phyloP scores from a whole-genome alignment of 2,329 filamentous ascomycete species.

The Stenocarpella maydis region DNA sequence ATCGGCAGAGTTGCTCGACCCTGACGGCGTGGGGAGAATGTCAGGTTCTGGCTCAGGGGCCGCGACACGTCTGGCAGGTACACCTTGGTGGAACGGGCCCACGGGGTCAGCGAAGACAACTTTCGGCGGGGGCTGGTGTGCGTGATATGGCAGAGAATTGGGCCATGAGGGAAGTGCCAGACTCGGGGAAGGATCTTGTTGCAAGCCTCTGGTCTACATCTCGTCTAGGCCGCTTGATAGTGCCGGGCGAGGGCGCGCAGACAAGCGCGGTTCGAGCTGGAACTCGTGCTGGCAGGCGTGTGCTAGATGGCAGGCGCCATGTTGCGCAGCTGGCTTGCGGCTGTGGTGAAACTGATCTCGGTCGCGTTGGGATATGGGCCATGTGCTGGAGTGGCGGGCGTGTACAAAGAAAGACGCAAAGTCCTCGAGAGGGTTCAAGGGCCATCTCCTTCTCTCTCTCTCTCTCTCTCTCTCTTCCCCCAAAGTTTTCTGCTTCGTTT shows the following conservation, averaged over 20 bases:
- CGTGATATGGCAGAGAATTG: too few relatives aligned
- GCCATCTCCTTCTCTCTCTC: background rate
- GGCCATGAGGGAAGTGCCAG: background rate
- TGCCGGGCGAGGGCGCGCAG: background rate
- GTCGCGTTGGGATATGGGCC: background rate
- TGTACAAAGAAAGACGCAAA: slow-evolving; percentile 1
- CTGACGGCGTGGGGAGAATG: background rate
- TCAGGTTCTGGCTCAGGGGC: background rate
- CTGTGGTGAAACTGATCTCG: background rate
- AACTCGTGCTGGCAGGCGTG: background rate
- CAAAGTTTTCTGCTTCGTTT: background rate
- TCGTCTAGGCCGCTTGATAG: background rate
- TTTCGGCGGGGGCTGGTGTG: too few relatives aligned
- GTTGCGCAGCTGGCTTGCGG: background rate
- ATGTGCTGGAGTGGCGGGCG: background rate
- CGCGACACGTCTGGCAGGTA: background rate
- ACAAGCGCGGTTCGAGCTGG: background rate
- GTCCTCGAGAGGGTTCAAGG: background rate
- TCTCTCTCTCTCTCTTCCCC: background rate
- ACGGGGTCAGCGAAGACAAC: too few relatives aligned
- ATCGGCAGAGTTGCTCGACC: background rate
- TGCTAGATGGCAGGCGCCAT: background rate
- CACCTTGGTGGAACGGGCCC: background rate
- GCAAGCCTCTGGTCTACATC: slow-evolving; percentile 5
- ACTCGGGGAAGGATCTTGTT: background rate